Percentiles rank a stretch among this genome's conserved stretches.
These are phyloP conservation scores for Oryza brachyantha DNA, from an alignment of 176 grass and related monocot genomes.

Conservation along the genomic window DNA sequence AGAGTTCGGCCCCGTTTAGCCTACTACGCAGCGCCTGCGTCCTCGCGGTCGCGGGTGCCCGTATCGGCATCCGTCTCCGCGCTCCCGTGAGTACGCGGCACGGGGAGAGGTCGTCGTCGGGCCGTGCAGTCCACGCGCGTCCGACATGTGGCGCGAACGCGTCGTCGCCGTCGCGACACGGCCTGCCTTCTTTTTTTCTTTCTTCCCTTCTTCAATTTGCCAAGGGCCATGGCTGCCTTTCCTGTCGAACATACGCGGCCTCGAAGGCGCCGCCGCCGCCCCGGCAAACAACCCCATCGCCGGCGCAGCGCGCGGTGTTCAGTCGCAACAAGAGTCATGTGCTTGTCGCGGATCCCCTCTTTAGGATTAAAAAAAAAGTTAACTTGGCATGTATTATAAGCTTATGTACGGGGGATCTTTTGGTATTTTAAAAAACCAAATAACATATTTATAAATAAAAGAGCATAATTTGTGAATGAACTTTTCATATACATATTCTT, in stretches of 20 bases:
- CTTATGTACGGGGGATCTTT: no score
- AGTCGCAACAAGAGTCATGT: no score
- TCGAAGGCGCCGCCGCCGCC: background rate
- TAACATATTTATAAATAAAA: no score
- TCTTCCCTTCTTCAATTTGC: no score
- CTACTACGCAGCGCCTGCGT: no score
- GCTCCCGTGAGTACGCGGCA: constrained; percentile 4
- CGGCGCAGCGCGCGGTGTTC: background rate
- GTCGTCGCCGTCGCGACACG: background rate
- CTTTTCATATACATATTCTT: no score
- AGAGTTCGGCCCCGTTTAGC: no score
- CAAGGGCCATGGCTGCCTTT: no score
- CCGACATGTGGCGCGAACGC: constrained; percentile 14
- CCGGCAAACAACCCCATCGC: background rate
- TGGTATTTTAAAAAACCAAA: no score
- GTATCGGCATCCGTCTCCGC: background rate
- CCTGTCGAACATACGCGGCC: background rate
- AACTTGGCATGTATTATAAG: no score
- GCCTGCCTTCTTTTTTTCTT: background rate
- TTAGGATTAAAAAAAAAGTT: no score
- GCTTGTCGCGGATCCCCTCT: background rate
- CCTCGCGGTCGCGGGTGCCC: background rate
- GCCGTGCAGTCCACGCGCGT: background rate
- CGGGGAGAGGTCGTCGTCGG: background rate
- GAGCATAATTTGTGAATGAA: no score